Conservation (phyloP, 352 stramenopile species). For the Phytophthora citricola region DNA sequence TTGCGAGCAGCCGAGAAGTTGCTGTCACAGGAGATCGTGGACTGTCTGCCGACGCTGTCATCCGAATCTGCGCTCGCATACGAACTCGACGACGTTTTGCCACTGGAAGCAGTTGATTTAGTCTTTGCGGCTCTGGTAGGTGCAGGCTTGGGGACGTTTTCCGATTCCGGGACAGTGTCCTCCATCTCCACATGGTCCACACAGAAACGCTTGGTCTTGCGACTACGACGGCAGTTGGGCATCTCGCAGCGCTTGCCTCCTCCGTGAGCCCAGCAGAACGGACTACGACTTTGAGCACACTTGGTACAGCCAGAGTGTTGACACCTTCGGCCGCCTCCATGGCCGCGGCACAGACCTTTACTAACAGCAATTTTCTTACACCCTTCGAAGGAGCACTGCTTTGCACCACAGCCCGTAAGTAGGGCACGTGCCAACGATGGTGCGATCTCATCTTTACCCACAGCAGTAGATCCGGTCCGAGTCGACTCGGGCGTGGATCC, state of each 20-base stretch:
- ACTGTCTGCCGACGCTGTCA: constrained; percentile 51
- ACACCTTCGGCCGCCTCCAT: constrained; percentile 73
- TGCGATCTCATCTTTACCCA: constrained; percentile 42
- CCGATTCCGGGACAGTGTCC: constrained; percentile 32
- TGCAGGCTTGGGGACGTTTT: constrained; percentile 8
- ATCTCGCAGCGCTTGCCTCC: constrained; percentile 78
- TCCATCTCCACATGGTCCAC: constrained; percentile 82
- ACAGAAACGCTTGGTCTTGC: constrained; percentile 82
- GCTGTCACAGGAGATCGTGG: constrained; percentile 43
- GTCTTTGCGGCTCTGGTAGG: constrained; percentile 6
- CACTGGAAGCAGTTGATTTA: constrained; percentile 7
- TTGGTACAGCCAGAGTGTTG: constrained; percentile 71
- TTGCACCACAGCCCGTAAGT: constrained; percentile 62
- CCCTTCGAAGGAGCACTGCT: constrained; percentile 69
- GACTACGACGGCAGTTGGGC: constrained; percentile 68
- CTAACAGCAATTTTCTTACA: constrained; percentile 83
- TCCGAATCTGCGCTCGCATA: constrained; percentile 50
- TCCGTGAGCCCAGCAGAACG: constrained; percentile 78
- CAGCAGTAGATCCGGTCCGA: constrained; percentile 8
- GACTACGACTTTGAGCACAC: constrained; percentile 78
- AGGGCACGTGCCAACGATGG: constrained; percentile 49
- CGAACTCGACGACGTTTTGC: constrained; percentile 23
- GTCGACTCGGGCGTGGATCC: constrained; percentile 9
- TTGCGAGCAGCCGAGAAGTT: constrained; percentile 33
- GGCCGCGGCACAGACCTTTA: constrained; percentile 72